Evolutionary conservation across 345 rosid species (phyloP), one percentile per base, ranked within the genome.

Genomic region (Sapria himalayana): DNA sequence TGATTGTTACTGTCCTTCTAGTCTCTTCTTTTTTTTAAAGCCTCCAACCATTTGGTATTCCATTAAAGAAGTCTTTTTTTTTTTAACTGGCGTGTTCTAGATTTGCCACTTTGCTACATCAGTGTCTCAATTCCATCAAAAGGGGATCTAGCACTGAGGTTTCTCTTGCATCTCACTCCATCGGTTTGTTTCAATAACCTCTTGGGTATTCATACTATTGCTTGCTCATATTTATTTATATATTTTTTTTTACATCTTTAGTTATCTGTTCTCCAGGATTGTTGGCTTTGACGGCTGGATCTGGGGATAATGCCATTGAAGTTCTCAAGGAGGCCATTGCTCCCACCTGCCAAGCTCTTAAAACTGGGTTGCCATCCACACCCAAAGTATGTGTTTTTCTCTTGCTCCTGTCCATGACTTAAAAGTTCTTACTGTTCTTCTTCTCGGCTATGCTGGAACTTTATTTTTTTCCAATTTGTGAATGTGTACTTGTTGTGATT

Each of bases 81-180:
- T 31, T 52, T 19, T 32, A 41, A 29, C 34, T 32, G 24, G 20
- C 7, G 8, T 40, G 41, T 2, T 56, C 14, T 65, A 86, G 94
- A 36, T 82, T 76, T 57, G 93, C 81, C 18, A 82, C 98, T 42
- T 56, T 89, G 49, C 69, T 89, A 35, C 78, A 82, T 50, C 94
- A 57, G 25, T 79, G 82, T 45, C 40, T 74, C 43, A 59, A 60
- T 51, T 82, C 67, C 27, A 51, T 76, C 15, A 89, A 79, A 57
- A 66, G 65, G 55, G 93, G 94, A 29, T 73, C 94, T 19, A 58
- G 48, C 62, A 74, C 55, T 36, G 98, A 82, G 68, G 62, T 76
- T 44, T 46, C 70, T 38, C 60, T 79, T 16, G 98, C 94, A 19
- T 54, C 78, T 33, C 91, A 65, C 54, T 62, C 64, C 34, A 61